These are phyloP conservation scores for Phytophthora boehmeriae DNA, from an alignment of 352 stramenopile genomes.

Conservation along the genomic window DNA sequence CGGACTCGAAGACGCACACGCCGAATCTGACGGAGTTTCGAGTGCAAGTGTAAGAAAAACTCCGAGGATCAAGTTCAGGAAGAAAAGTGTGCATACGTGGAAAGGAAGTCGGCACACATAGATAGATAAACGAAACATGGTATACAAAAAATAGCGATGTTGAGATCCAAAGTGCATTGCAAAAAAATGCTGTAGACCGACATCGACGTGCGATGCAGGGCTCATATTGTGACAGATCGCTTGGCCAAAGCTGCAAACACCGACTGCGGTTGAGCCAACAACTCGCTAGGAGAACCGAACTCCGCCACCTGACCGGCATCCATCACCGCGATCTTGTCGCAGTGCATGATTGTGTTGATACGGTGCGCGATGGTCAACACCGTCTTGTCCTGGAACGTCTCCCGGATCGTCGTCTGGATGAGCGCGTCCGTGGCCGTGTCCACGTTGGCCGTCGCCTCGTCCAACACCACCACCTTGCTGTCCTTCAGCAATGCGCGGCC, in stretches of 20 bases:
- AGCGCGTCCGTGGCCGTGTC: slow-evolving; percentile 65
- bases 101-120: no score
- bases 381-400: slow-evolving; percentile 90
- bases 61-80: no score
- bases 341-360: slow-evolving; percentile 93
- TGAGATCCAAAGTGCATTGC: no score
- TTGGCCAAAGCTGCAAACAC: slow-evolving; percentile 72
- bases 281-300: slow-evolving; percentile 82
- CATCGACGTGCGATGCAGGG: no score
- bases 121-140: no score
- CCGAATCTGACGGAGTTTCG: slow-evolving; percentile 1
- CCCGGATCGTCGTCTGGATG: slow-evolving; percentile 72
- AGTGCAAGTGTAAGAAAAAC: not conserved
- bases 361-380: slow-evolving; percentile 94
- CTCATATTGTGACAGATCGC: slow-evolving; percentile 6
- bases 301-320: slow-evolving; percentile 89
- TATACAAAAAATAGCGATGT: no score
- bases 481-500: slow-evolving; percentile 92
- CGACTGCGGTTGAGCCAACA: slow-evolving; percentile 75
- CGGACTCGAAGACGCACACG: slow-evolving; percentile 1
- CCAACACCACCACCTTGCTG: slow-evolving; percentile 93
- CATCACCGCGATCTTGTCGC: slow-evolving; percentile 90
- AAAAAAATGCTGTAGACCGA: no score
- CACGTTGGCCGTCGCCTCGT: slow-evolving; percentile 94
- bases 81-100: no score